Evolutionary conservation across 352 stramenopile genomes (phyloP).

Genomic region (Globisporangium splendens): DNA sequence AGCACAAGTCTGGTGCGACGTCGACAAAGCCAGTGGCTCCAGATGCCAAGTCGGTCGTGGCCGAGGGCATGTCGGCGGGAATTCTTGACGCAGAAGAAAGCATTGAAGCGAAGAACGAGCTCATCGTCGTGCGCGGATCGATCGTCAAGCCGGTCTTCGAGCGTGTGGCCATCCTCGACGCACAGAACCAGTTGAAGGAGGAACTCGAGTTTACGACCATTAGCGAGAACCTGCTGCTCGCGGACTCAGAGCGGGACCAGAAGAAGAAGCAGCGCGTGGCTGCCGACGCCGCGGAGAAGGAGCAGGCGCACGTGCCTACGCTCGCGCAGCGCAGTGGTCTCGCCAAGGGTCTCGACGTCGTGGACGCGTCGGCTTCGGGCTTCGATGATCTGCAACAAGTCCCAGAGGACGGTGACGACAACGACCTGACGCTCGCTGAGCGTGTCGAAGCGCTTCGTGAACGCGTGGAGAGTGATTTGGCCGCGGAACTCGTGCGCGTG

Average conservation of each 20-base stretch:
- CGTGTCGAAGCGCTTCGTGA: constrained; percentile 74
- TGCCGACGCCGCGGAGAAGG: constrained; percentile 28
- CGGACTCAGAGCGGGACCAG: constrained; percentile 25
- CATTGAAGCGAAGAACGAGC: constrained; percentile 24
- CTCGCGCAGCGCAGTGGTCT: constrained; percentile 64
- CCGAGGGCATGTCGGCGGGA: constrained; percentile 28
- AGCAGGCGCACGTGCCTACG: constrained; percentile 70
- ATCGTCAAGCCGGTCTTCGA: constrained; percentile 78
- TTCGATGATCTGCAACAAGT: constrained; percentile 54
- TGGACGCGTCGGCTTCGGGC: constrained; percentile 60
- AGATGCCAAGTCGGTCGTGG: constrained; percentile 33
- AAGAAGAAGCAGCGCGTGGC: constrained; percentile 67
- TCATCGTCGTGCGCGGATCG: constrained; percentile 70
- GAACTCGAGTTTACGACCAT: constrained; percentile 54
- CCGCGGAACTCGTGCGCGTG: constrained; percentile 48
- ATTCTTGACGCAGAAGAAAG: constrained; percentile 41
- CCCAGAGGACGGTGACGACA: constrained; percentile 35
- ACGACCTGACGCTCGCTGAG: constrained; percentile 69
- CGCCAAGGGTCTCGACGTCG: constrained; percentile 50
- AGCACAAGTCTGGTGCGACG: constrained; percentile 50
- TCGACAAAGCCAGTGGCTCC: constrained; percentile 67
- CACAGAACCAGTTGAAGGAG: constrained; percentile 53
- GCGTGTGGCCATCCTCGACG: constrained; percentile 53
- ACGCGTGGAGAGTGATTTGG: constrained; percentile 69
- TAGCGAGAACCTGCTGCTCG: constrained; percentile 64